Evolutionary conservation across 2,329 filamentous ascomycete genomes (phyloP), one percentile per base, ranked within the genome.

Genomic region (Fonsecaea nubica): DNA sequence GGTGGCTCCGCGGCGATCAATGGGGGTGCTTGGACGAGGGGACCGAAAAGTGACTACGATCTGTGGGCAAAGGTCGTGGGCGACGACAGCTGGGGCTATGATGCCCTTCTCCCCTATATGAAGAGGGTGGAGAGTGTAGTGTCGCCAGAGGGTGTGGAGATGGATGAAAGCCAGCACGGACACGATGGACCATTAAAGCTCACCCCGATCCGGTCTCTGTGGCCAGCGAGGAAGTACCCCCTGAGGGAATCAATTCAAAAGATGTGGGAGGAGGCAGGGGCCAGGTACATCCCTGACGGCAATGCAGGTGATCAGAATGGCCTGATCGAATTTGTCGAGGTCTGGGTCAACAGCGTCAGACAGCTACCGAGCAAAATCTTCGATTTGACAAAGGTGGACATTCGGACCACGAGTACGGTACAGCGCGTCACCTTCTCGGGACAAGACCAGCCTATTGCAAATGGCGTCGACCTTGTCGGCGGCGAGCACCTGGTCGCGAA

Each of bases 31-130:
- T 67, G 63, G 61, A 64, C 63, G 12, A 80, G 82, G 35, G 83
- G 82, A 1, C 76, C 78, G 36, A 73, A 75, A 2, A 71, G 74
- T 5, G 82, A 84, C 68, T 85, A 81, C 67, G 77, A 85, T 25
- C 75, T 78, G 53, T 85, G 83, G 83, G 80, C 77, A 1, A 71
- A 76, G 36, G 70, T 77, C 2, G 75, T 79, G 0, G 76, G 74
- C 1, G 82, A 85, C 61, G 56, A 77, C 0, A 73, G 76, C 2
- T 87, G 84, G 77, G 79, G 77, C 65, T 83, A 82, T 63, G 73
- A 82, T 3, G 77, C 77, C 9, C 77, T 85, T 35, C 75, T 81
- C 15, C 80, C 81, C 1, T 86, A 81, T 73, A 79, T 84, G 62
- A 74, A 75, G 42, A 82, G 80, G 64, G 70, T 76, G 0, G 81